Conservation (phyloP, 108 stramenopile species). For the Nitzschia sp. region DNA sequence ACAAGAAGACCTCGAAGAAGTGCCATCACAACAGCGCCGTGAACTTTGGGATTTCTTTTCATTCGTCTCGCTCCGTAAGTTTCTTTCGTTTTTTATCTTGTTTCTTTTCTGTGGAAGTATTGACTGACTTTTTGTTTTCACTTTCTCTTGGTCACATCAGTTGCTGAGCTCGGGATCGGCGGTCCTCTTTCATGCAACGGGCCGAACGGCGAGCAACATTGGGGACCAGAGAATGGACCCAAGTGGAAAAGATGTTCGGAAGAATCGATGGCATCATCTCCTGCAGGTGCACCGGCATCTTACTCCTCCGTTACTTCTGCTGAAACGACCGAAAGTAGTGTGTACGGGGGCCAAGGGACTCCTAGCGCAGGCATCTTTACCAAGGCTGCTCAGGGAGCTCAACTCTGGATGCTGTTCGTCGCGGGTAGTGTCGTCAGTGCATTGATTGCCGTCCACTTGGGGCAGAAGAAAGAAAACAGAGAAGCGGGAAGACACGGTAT, state of each 20-base stretch:
- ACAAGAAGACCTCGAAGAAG: neutral
- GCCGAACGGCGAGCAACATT: conserved; percentile 1
- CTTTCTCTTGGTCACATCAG: neutral
- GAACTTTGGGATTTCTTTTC: conserved; percentile 19
- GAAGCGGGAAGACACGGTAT: neutral
- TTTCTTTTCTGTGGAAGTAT: neutral
- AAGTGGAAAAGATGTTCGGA: neutral
- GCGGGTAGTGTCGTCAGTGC: conserved; percentile 16
- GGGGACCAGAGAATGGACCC: neutral
- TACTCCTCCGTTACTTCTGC: neutral
- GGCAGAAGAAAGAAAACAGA: conserved; percentile 10
- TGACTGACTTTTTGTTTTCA: neutral
- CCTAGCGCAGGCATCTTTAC: neutral
- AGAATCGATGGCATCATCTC: neutral
- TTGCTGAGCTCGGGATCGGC: no score
- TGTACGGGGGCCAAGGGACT: neutral
- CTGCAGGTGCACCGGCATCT: neutral
- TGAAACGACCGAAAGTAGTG: neutral
- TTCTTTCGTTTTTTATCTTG: neutral
- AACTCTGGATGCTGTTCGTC: conserved; percentile 27
- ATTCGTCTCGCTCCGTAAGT: conserved; percentile 17
- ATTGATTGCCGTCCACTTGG: conserved; percentile 20
- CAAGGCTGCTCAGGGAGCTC: conserved; percentile 6
- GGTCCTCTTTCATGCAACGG: conserved; percentile 5
- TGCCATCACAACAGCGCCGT: conserved; percentile 5